Conservation (phyloP, 768 basidiomycete species). For the Lentinula sp. region DNA sequence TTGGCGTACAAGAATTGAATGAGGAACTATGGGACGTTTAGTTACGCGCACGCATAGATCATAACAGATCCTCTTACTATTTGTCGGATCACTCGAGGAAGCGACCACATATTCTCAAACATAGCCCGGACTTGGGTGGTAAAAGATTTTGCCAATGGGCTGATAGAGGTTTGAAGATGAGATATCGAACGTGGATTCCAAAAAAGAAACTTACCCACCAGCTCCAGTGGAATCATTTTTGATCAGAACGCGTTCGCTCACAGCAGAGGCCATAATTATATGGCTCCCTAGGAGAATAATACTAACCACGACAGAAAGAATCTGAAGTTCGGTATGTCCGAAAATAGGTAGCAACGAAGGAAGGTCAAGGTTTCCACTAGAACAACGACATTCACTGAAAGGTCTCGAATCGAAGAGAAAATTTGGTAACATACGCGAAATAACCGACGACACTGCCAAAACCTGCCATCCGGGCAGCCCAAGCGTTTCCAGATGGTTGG, state of each 20-base stretch:
- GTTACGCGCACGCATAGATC: constrained; percentile 1
- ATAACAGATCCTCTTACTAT: constrained; percentile 37
- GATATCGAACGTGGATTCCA: not conserved
- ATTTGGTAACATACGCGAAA: constrained; percentile 58
- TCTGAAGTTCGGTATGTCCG: constrained; percentile 75
- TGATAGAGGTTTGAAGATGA: constrained; percentile 9
- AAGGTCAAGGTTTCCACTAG: constrained; percentile 78
- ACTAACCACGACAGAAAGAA: constrained; percentile 71
- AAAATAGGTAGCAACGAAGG: constrained; percentile 64
- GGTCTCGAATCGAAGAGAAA: not conserved
- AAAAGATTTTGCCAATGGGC: constrained; percentile 24
- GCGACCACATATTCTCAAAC: constrained; percentile 60
- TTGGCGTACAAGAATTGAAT: constrained; percentile 75
- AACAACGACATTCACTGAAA: not conserved
- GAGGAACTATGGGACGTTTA: constrained; percentile 45
- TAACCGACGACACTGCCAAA: constrained; percentile 84
- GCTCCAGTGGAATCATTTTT: constrained; percentile 2
- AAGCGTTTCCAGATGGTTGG: constrained; percentile 87
- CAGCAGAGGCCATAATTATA: constrained; percentile 46
- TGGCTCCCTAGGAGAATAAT: constrained; percentile 65
- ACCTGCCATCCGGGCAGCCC: constrained; percentile 92
- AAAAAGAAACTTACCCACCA: constrained; percentile 11
- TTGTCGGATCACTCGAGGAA: constrained; percentile 71
- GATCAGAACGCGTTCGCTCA: constrained; percentile 73
- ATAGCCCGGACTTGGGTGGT: constrained; percentile 51